Base-by-base conservation (phyloP, 176 grass and related monocot species). In the Paspalum notatum region DNA sequence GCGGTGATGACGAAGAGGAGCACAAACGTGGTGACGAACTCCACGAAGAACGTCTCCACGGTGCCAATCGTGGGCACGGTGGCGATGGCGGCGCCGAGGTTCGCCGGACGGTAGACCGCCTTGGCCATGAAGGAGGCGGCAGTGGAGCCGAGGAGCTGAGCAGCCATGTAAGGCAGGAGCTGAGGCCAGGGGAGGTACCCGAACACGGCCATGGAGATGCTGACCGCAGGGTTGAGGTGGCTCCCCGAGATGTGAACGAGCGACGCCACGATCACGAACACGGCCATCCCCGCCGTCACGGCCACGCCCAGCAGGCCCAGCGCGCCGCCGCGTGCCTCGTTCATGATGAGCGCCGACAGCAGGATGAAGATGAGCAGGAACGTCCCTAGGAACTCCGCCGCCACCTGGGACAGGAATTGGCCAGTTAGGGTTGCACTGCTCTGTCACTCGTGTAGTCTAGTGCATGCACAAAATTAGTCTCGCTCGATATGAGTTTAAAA, bases 181-280 rank as follows among this genome's bases (percentile, higher is more conserved):
- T 89, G 83, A 32, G 76, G 55, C 9, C 24, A 59, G 1, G 87
- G 93, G 44, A 92, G 86, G 37, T 86, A 77, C 46, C 85, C 85
- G 20, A 90, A 78, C 7, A 71, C 21, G 15, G 78, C 74, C 69
- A 95, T 90, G 52, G 90, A 68, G 25, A 84, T 15, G 51, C 81
- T 92, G 38, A 92, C 46, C 16, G 87, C 86, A 11, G 93, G 93
- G 72, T 95, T 95, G 47, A 95, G 49, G 65, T 95, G 90, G 47
- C 77, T 62, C 1, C 85, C 87, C 2, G 90, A 95, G 17, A 95
- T 71, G 78, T 95, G 87, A 5, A 77, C 70, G 17, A 84, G 74
- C 20, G 93, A 90, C n/a, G 89, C 46, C 42, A 92, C 46, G 32
- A 91, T 42, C 40, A 88, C 60, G 6, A 46, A 25, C 10, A 91